These are phyloP conservation scores for Aleurites moluccanus DNA, from an alignment of 441 rosid species.

Conservation along the genomic window DNA sequence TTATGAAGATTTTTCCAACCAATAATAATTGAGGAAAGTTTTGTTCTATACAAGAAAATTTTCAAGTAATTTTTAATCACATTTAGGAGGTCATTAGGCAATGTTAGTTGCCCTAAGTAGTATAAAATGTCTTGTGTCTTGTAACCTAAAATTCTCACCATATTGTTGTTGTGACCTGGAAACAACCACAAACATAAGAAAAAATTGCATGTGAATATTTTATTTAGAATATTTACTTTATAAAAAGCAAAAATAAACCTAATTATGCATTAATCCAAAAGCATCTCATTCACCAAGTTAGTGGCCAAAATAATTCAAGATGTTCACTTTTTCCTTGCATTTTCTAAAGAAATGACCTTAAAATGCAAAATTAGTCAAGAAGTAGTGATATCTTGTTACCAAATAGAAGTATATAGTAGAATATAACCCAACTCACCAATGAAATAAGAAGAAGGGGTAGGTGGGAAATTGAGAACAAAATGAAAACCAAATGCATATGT, in stretches of 20 bases:
- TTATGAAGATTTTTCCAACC: neutral
- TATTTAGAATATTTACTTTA: neutral
- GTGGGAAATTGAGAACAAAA: neutral
- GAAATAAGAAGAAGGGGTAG: neutral
- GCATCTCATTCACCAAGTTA: neutral
- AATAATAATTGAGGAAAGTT: neutral
- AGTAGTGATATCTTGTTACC: neutral
- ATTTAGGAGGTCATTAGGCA: neutral
- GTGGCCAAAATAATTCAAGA: neutral
- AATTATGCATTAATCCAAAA: neutral
- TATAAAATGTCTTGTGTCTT: neutral
- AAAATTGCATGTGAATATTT: neutral
- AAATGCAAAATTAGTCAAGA: slow-evolving; percentile 6
- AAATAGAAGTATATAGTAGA: neutral
- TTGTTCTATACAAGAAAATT: neutral
- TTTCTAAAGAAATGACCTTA: neutral
- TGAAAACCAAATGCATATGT: neutral
- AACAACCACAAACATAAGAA: neutral
- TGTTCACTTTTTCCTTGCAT: neutral
- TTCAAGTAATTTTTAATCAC: neutral
- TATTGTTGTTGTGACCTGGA: neutral
- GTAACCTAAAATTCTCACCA: neutral
- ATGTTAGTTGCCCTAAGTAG: neutral
- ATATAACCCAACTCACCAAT: slow-evolving; percentile 18
- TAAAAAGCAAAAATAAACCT: neutral